Base-by-base conservation (phyloP, 2,329 filamentous ascomycete genomes). In the Xylariaceae sp. region DNA sequence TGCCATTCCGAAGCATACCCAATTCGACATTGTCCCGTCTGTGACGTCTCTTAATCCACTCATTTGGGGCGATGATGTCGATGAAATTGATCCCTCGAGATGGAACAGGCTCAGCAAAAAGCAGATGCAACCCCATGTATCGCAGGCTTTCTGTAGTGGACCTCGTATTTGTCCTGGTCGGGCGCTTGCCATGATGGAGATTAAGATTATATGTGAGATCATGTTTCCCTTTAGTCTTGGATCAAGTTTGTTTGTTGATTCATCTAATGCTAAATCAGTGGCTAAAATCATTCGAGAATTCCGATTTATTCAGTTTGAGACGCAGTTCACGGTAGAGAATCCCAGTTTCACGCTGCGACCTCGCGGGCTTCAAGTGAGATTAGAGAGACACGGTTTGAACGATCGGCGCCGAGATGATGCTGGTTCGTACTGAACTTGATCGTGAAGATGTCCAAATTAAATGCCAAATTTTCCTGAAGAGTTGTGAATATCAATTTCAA, bases 121-220 rank as follows among this genome's bases (percentile, higher is more conserved):
- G 9, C 63, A 61, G 0, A 55, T 62, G 4, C 61, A 57, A 84
- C 63, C 66, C 0, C 68, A 66, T 55, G 68, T 68, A 1, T 68
- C 66, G 53, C 60, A 68, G 50, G 56, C 66, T n/a, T 72, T 71
- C 56, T 56, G 63, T 30, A 63, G 69, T 17, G 69, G 69, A 2
- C 69, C 70, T 30, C 65, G 69, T 2, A 67, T 64, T 8, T 72
- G 69, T 52, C 64, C 66, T 9, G 70, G 68, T 0, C 65, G 65
- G 18, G 58, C 61, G 47, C 68, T 71, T 45, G 62, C 69, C 6
- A n/a, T 66, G 2, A 51, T 61, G 11, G 56, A 66, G 51, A 61
- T 71, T 51, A 72, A 72, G 61, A 52, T 59, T 15, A 63, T 65
- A 45, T 62, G 17, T 50, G 48, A 13, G 48, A 34, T 50, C 41